These are phyloP conservation scores for Turritis glabra DNA, from an alignment of 345 rosid genomes.

Conservation along the genomic window DNA sequence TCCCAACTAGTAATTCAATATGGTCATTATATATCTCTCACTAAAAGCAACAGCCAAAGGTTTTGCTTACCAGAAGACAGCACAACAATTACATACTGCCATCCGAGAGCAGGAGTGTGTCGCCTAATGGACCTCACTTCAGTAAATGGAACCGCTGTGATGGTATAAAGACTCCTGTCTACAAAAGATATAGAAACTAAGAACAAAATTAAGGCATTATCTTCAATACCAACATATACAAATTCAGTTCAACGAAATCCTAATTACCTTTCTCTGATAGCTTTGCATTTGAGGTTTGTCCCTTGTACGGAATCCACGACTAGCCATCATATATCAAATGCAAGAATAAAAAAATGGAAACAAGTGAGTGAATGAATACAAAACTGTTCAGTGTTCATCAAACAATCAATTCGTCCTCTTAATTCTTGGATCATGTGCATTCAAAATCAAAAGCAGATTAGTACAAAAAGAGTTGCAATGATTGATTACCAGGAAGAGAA, in stretches of 20 bases:
- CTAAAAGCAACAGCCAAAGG: background rate
- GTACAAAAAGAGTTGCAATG: background rate
- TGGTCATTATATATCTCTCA: background rate
- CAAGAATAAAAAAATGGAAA: background rate
- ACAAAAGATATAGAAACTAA: slow-evolving; percentile 33
- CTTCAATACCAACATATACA: background rate
- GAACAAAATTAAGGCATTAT: slow-evolving; percentile 7
- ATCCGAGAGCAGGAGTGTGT: slow-evolving; percentile 90
- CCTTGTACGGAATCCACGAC: slow-evolving; percentile 97
- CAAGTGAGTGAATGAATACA: background rate
- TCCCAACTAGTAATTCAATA: background rate
- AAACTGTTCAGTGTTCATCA: slow-evolving; percentile 3
- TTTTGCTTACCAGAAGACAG: slow-evolving; percentile 72
- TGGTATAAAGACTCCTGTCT: slow-evolving; percentile 90
- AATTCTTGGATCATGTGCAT: background rate
- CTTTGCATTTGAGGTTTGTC: slow-evolving; percentile 63
- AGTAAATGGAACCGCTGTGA: slow-evolving; percentile 69
- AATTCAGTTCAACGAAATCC: background rate
- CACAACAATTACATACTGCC: slow-evolving; percentile 93
- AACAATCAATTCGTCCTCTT: background rate
- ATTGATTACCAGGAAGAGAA: slow-evolving; percentile 70
- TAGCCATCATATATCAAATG: slow-evolving; percentile 25
- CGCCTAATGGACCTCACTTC: slow-evolving; percentile 85
- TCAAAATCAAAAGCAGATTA: background rate
- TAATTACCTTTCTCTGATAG: slow-evolving; percentile 78